phyloP scores from a whole-genome alignment of 2,329 filamentous ascomycete genomes.

The Chaetoscypha palmicola region DNA sequence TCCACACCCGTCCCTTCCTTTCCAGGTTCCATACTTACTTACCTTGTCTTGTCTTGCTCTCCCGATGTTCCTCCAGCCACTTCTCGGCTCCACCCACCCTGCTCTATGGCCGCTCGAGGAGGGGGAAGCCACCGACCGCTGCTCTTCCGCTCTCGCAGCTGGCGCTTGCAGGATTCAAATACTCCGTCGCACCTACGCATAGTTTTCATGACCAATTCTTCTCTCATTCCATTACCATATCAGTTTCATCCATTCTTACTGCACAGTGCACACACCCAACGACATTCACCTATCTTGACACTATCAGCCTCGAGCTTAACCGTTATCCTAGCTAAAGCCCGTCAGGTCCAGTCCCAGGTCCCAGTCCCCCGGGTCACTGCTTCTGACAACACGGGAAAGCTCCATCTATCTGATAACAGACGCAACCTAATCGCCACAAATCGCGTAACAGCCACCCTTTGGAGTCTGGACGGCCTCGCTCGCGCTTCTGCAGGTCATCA shows the following conservation, averaged over 20 bases:
- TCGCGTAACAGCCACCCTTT: conserved; percentile 10
- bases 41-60: no score
- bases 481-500: conserved; percentile 32
- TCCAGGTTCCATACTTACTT: no score
- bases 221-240: conserved; percentile 22
- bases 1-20: background rate
- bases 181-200: conserved; percentile 19
- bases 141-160: conserved; percentile 15
- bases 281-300: conserved; percentile 11
- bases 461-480: conserved; percentile 7
- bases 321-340: conserved; percentile 8
- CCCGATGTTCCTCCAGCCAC: no score
- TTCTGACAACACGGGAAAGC: conserved; percentile 13
- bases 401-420: conserved; percentile 20
- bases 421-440: conserved; percentile 22
- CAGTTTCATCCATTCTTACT: conserved; percentile 5
- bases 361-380: conserved; percentile 14
- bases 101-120: no score
- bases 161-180: conserved; percentile 24
- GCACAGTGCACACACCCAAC: conserved; percentile 1
- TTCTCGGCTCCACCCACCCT: no score
- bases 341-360: conserved; percentile 16
- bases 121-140: no score
- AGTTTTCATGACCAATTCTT: conserved; percentile 20
- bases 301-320: conserved; percentile 18